Conservation (phyloP, 495 filamentous ascomycete genomes). For the Daldinia decipiens region DNA sequence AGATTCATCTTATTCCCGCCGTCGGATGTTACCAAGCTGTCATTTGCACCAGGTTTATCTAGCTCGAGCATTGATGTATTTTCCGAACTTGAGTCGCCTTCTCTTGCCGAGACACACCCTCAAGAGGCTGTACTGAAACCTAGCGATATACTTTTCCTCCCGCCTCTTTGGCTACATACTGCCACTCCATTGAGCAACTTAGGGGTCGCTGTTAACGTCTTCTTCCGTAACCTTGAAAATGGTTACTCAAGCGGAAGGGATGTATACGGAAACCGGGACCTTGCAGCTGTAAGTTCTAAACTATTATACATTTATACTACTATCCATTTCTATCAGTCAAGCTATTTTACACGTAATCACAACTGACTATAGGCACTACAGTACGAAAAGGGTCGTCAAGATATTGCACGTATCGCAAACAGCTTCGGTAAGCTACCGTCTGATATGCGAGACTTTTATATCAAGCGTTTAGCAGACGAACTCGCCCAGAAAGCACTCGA, state of each 20-base stretch:
- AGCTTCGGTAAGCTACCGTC: constrained; percentile 73
- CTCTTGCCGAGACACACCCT: constrained; percentile 67
- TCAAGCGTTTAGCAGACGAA: constrained; percentile 78
- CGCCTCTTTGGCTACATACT: constrained; percentile 86
- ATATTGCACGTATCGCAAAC: constrained; percentile 72
- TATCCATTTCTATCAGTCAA: background rate
- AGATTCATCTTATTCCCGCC: constrained; percentile 82
- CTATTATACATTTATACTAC: background rate
- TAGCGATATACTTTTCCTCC: constrained; percentile 83
- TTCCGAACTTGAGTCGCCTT: constrained; percentile 49
- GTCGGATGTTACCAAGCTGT: constrained; percentile 72
- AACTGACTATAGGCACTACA: constrained; percentile 11
- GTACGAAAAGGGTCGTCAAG: constrained; percentile 82
- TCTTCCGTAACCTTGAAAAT: constrained; percentile 76
- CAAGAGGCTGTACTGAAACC: constrained; percentile 71
- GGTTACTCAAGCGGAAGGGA: constrained; percentile 81
- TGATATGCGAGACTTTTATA: constrained; percentile 77
- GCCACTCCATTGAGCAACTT: constrained; percentile 69
- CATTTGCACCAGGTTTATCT: constrained; percentile 78
- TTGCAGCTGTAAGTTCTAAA: constrained; percentile 62
- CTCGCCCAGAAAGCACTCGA: constrained; percentile 53
- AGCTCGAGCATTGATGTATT: constrained; percentile 81
- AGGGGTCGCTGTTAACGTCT: constrained; percentile 85
- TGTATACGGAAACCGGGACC: constrained; percentile 88
- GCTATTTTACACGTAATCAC: background rate